These are phyloP conservation scores for Cicer cuneatum DNA, from an alignment of 306 rosid species.

Conservation along the genomic window DNA sequence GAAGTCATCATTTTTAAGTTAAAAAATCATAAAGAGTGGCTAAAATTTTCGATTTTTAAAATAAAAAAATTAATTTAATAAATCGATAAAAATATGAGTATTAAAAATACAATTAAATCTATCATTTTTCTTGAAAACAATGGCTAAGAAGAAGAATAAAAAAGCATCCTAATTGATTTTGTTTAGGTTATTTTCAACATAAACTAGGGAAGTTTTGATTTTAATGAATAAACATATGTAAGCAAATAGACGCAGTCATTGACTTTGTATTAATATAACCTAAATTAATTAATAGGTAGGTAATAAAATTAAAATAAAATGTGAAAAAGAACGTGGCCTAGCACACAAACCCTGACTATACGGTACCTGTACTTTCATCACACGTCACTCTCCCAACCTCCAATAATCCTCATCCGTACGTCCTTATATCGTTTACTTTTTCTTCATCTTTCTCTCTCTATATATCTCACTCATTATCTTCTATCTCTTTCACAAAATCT, in stretches of 20 bases:
- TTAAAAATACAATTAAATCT: too few relatives aligned
- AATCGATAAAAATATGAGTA: too few relatives aligned
- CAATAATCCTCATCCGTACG: slow-evolving; percentile 32
- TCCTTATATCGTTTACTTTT: neutral
- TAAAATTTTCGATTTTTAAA: too few relatives aligned
- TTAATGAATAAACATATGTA: neutral
- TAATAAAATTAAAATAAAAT: neutral
- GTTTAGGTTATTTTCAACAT: too few relatives aligned
- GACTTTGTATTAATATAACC: neutral
- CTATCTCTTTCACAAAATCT: slow-evolving; percentile 17
- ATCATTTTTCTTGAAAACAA: too few relatives aligned
- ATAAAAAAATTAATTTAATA: too few relatives aligned
- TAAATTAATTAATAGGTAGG: neutral
- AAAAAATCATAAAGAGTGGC: too few relatives aligned
- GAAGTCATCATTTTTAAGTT: too few relatives aligned
- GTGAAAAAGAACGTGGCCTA: slow-evolving; percentile 12
- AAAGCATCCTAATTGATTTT: too few relatives aligned
- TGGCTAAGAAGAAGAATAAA: too few relatives aligned
- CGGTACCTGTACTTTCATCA: slow-evolving; percentile 13
- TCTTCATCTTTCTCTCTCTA: slow-evolving; percentile 2
- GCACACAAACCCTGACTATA: slow-evolving; percentile 36
- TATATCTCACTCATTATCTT: neutral
- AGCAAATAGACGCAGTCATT: neutral
- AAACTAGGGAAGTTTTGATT: too few relatives aligned
- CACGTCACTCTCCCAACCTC: neutral